Base-by-base conservation (phyloP, 2,329 filamentous ascomycete genomes). In the Cladophialophora yegresii region DNA sequence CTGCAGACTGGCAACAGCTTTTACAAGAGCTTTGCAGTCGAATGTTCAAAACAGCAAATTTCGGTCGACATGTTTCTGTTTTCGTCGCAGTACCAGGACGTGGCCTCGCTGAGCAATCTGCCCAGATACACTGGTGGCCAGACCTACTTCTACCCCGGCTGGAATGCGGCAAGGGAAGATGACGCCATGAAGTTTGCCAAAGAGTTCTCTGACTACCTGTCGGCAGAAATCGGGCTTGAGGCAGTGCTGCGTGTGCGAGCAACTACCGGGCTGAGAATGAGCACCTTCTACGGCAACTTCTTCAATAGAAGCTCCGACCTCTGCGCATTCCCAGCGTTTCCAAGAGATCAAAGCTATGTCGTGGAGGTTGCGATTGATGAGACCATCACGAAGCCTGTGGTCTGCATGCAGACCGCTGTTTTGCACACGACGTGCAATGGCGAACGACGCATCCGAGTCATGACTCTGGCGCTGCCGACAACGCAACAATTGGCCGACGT, bases 1-100 rank as follows among this genome's bases (percentile, higher is more conserved):
- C 81, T 99, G 58, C 93, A 98, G 76, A 97, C 95, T 0, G 90
- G 87, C 47, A 97, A 92, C 80, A 92, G 91, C 74, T 99, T 98
- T 79, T 99, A 98, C 84, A 99, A 99, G 83, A 96, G 91, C 73
- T 99, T 99, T 73, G 95, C 95, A 0, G 95, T 99, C 2, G 95
- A 99, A 76, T 99, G 95, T 78, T 97, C 93, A 43, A 99, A 99
- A 82, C 96, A 96, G 71, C 95, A 99, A 78, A 95, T 99, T 30
- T 98, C 93, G 0, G 92, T 99, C 71, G 93, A 97, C 76, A 97
- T 97, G 93, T 97, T 97, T 82, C 82, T 97, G 57, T 97, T 96
- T 80, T 95, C 91, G 3, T 93, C 92, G 16, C 91, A 95, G 75
- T 97, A 99, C 77, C 95, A 98, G 78, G 95, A 99, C 75, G 95